phyloP scores from a whole-genome alignment of 768 basidiomycete species.

The Russula foetens region DNA sequence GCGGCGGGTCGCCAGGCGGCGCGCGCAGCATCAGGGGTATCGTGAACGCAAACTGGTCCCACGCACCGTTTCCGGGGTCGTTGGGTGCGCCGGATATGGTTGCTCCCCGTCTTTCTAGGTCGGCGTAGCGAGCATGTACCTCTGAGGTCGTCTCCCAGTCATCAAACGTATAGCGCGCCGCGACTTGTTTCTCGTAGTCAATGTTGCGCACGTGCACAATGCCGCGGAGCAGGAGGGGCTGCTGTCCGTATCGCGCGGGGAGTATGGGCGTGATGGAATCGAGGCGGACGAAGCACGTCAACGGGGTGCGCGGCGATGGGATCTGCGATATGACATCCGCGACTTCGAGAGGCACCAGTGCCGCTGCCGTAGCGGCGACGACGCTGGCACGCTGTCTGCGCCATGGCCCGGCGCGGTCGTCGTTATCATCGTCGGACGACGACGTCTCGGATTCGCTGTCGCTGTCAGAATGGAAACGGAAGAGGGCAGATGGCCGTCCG shows the following conservation, averaged over 20 bases:
- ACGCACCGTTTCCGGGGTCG: background rate
- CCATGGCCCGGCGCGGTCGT: too few species aligned
- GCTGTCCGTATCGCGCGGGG: background rate
- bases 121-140: slow-evolving; percentile 21
- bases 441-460: background rate
- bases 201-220: slow-evolving; percentile 39
- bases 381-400: background rate
- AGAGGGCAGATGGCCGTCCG: slow-evolving; percentile 2
- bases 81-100: too few species aligned
- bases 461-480: background rate
- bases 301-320: background rate
- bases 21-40: background rate
- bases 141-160: slow-evolving; percentile 46
- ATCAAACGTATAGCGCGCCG: slow-evolving; percentile 42
- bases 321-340: background rate
- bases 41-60: slow-evolving; percentile 8
- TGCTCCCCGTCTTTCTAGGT: too few species aligned
- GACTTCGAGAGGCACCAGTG: background rate
- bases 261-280: background rate
- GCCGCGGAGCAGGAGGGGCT: slow-evolving; percentile 28
- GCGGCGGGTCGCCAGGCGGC: background rate
- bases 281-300: background rate
- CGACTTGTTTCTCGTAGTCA: slow-evolving; percentile 40
- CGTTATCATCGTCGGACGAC: too few species aligned
- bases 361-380: too few species aligned